A percentile compares a stretch with the other conserved stretches of the same genome.
These are phyloP conservation scores for Polyporus arcularius DNA, from an alignment of 768 basidiomycete genomes.

Conservation along the genomic window DNA sequence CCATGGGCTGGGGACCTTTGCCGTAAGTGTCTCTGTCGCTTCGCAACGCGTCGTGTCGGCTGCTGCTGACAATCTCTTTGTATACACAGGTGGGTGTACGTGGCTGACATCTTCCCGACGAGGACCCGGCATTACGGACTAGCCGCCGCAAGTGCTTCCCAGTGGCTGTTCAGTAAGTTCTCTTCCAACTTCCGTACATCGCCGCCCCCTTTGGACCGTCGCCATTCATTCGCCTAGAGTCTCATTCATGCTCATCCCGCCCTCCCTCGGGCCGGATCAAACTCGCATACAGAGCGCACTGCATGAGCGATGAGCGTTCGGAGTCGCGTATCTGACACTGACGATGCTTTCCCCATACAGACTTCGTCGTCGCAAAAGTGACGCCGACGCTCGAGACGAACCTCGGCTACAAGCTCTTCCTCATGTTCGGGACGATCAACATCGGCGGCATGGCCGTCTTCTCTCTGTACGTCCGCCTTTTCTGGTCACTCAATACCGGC, in stretches of 20 bases:
- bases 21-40: conserved; percentile 44
- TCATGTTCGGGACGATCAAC: conserved; percentile 78
- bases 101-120: conserved; percentile 86
- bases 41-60: background rate
- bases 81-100: conserved; percentile 44
- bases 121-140: conserved; percentile 84
- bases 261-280: no score
- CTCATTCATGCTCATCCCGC: no score
- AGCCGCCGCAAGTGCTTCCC: conserved; percentile 70
- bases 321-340: background rate
- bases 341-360: conserved; percentile 32
- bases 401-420: conserved; percentile 73
- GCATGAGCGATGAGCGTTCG: background rate
- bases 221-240: no score
- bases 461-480: conserved; percentile 46
- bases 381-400: conserved; percentile 63
- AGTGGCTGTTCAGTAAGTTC: conserved; percentile 79
- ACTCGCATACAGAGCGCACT: background rate
- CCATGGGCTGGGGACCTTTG: conserved; percentile 81
- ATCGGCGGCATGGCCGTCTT: conserved; percentile 72
- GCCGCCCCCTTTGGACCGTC: background rate
- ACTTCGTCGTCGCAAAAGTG: conserved; percentile 72
- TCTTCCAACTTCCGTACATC: background rate
- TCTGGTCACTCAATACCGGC: background rate
- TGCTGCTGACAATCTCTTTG: background rate